A percentile compares a stretch with the other conserved stretches of the same genome.
Conservation (phyloP, 2,329 filamentous ascomycete species). For the Nemania abortiva region DNA sequence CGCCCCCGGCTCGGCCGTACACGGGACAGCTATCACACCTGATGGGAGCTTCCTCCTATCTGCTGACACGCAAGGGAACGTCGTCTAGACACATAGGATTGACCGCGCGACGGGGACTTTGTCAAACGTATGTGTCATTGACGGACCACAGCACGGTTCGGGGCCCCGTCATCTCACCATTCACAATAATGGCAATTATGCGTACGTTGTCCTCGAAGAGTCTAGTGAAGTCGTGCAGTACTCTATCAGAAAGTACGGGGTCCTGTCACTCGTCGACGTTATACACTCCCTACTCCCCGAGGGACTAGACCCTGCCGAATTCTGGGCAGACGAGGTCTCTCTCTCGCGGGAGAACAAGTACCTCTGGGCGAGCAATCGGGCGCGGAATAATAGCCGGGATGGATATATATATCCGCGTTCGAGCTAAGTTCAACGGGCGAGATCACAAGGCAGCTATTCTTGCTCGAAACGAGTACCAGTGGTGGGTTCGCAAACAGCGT, state of each 20-base stretch:
- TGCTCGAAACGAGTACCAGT: constrained; percentile 50
- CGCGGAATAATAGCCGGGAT: constrained; percentile 31
- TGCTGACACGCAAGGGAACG: constrained; percentile 61
- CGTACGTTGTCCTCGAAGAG: constrained; percentile 48
- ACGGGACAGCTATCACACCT: constrained; percentile 61
- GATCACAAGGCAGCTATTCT: constrained; percentile 50
- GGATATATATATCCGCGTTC: constrained; percentile 55
- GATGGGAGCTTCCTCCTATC: constrained; percentile 60
- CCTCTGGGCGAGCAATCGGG: constrained; percentile 51
- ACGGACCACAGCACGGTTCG: constrained; percentile 38
- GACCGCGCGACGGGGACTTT: constrained; percentile 40
- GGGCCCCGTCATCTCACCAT: constrained; percentile 48
- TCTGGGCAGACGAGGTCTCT: constrained; percentile 53
- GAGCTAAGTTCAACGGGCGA: constrained; percentile 45
- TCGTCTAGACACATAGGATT: constrained; percentile 53
- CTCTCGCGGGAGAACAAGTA: constrained; percentile 46
- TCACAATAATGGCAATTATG: constrained; percentile 44
- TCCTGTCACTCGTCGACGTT: constrained; percentile 28
- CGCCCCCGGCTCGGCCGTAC: constrained; percentile 58
- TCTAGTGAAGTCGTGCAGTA: constrained; percentile 45
- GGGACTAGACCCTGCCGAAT: constrained; percentile 41
- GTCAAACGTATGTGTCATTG: constrained; percentile 23
- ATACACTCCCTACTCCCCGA: constrained; percentile 44
- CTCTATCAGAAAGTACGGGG: constrained; percentile 33
- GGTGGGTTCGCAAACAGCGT: constrained; percentile 54